Evolutionary conservation across 148 eudicot species (phyloP).

Genomic region (Silene conica): DNA sequence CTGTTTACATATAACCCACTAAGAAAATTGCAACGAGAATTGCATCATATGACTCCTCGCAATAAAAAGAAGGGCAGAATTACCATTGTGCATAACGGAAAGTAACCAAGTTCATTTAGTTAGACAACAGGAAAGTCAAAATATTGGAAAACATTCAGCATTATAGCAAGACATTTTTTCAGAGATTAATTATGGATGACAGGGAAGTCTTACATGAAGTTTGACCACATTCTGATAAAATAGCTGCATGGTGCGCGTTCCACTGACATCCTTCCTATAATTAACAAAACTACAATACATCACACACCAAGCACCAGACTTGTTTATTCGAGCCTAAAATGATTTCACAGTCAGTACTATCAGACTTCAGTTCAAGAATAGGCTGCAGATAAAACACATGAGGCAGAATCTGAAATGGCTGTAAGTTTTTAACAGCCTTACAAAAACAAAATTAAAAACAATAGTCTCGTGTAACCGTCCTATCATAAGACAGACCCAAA

Average conservation of each 20-base stretch:
- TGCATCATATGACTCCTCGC: background rate
- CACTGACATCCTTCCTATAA: constrained; percentile 78
- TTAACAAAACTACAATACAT: background rate
- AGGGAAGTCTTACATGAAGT: constrained; percentile 44
- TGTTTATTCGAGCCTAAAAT: background rate
- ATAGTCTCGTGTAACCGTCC: background rate
- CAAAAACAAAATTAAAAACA: background rate
- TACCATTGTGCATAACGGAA: background rate
- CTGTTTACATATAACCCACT: background rate
- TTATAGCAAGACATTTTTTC: background rate
- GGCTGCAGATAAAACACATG: background rate
- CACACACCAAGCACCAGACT: background rate
- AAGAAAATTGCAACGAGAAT: background rate
- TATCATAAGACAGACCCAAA: background rate
- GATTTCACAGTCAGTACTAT: background rate
- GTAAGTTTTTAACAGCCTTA: background rate
- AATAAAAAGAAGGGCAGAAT: no score
- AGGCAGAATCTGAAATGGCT: background rate
- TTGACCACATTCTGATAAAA: constrained; percentile 70
- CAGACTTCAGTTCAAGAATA: background rate
- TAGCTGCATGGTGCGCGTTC: constrained; percentile 49
- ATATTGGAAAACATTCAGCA: background rate
- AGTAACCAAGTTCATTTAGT: background rate
- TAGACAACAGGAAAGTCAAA: background rate
- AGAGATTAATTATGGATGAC: background rate